Evolutionary conservation across 495 filamentous ascomycete species (phyloP).

Genomic region (Neurospora tetrasperma): DNA sequence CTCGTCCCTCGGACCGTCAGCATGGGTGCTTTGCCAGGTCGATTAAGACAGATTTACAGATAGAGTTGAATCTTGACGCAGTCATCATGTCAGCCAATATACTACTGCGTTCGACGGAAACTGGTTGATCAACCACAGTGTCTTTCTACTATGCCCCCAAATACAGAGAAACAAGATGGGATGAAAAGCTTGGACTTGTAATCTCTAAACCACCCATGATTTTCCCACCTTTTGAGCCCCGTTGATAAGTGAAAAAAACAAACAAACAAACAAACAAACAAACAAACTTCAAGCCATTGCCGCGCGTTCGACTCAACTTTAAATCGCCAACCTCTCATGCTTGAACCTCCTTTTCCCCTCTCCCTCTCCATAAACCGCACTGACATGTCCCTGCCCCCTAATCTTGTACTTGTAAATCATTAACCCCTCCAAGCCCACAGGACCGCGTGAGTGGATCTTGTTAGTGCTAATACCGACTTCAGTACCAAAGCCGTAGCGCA

Average conservation of each 20-base stretch:
- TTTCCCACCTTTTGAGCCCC: neutral
- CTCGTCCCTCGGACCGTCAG: neutral
- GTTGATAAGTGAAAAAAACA: neutral
- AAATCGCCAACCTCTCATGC: constrained; percentile 49
- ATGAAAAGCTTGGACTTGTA: neutral
- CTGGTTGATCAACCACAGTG: neutral
- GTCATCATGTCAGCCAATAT: neutral
- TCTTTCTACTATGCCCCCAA: neutral
- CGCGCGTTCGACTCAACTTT: neutral
- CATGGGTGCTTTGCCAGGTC: neutral
- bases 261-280: neutral
- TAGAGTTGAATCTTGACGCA: neutral
- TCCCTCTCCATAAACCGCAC: constrained; percentile 61
- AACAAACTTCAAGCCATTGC: neutral
- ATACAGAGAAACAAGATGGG: neutral
- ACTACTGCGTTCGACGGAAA: neutral
- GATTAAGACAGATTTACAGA: neutral
- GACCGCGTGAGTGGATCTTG: constrained; percentile 91
- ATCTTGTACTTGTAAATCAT: constrained; percentile 96
- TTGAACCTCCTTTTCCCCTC: constrained; percentile 57
- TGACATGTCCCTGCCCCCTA: constrained; percentile 66
- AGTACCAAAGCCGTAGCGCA: constrained; percentile 94
- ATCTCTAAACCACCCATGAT: neutral
- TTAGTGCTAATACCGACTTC: constrained; percentile 98
- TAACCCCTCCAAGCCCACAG: constrained; percentile 86